Percentiles rank a stretch among this genome's conserved stretches.
Conservation (phyloP, 768 basidiomycete genomes). For the Chalciporus pseudorubinellus region DNA sequence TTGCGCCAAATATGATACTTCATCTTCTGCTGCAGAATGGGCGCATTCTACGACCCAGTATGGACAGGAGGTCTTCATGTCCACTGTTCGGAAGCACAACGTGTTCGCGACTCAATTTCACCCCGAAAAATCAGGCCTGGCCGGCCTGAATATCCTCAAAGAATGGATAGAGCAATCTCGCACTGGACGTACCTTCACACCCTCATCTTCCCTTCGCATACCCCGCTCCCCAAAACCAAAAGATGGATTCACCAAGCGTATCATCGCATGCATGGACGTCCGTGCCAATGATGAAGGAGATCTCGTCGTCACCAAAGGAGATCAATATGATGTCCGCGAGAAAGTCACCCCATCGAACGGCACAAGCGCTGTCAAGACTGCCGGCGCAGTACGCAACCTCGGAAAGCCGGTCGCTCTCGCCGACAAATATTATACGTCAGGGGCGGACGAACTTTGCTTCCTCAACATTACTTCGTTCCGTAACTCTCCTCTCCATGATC, state of each 20-base stretch:
- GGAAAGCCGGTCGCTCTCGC: conserved; percentile 96
- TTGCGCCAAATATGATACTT: conserved; percentile 71
- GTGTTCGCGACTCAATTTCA: conserved; percentile 96
- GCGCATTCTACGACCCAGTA: conserved; percentile 88
- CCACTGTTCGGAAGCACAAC: conserved; percentile 77
- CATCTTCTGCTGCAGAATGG: conserved; percentile 66
- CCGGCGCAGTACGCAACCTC: conserved; percentile 88
- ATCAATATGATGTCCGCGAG: conserved; percentile 98
- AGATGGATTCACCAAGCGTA: conserved; percentile 85
- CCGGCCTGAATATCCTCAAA: conserved; percentile 77
- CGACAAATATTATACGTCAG: conserved; percentile 76
- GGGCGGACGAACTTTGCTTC: conserved; percentile 95
- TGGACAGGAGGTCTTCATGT: conserved; percentile 89
- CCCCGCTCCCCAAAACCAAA: conserved; percentile 39
- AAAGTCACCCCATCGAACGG: conserved; percentile 38
- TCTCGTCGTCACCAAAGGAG: conserved; percentile 98
- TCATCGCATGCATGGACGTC: conserved; percentile 97
- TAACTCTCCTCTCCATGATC: conserved; percentile 90
- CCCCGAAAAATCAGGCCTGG: conserved; percentile 92
- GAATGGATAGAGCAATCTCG: conserved; percentile 71
- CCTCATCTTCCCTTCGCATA: conserved; percentile 28
- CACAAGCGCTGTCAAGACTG: conserved; percentile 41
- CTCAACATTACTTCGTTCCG: conserved; percentile 99
- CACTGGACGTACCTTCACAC: conserved; percentile 35
- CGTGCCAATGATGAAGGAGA: conserved; percentile 95